Base-by-base conservation (phyloP, 2,329 filamentous ascomycete species). In the Arthrobotrys sphaeroides region DNA sequence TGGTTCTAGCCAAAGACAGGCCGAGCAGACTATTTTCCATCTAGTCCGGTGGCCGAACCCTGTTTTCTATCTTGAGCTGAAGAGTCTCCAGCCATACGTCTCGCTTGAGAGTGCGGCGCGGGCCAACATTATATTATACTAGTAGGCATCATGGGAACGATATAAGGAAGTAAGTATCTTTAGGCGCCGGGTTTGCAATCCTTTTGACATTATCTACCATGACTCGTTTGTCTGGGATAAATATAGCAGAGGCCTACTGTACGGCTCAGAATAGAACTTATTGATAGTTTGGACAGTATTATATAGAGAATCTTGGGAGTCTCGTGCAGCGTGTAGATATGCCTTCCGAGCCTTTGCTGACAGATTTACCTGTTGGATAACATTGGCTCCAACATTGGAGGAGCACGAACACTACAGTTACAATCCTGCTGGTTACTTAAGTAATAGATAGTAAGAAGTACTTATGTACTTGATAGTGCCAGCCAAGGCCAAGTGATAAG, bases 401-500 rank as follows among this genome's bases (percentile, higher is more conserved):
- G 31, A 55, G 18, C 16, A 7, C 36, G 13, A 22, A 43, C 40
- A 12, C n/a, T 24, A 31, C n/a, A 38, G 24, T 31, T 38, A 9
- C 51, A 24, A 38, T n/a, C 51, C 31, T 9, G 12, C 20, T 38
- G 20, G 49, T 36, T 7, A 36, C 10, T 55, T n/a, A 38, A 36
- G 45, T 42, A 26, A 53, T 36, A n/a, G n/a, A n/a, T n/a, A n/a
- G n/a, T n/a, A n/a, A n/a, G n/a, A n/a, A n/a, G n/a, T n/a, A n/a
- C n/a, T n/a, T n/a, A n/a, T n/a, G n/a, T n/a, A n/a, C n/a, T n/a
- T n/a, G n/a, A n/a, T n/a, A n/a, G n/a, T n/a, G n/a, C n/a, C 40
- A 26, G 60, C 61, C 61, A 65, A 65, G 61, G 40, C 61, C 16
- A 31, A 20, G 3, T 31, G 26, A n/a, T 20, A 51, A 45, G 28